Base-by-base conservation (phyloP, 257 asterid genomes). In the Solanum bulbocastanum region DNA sequence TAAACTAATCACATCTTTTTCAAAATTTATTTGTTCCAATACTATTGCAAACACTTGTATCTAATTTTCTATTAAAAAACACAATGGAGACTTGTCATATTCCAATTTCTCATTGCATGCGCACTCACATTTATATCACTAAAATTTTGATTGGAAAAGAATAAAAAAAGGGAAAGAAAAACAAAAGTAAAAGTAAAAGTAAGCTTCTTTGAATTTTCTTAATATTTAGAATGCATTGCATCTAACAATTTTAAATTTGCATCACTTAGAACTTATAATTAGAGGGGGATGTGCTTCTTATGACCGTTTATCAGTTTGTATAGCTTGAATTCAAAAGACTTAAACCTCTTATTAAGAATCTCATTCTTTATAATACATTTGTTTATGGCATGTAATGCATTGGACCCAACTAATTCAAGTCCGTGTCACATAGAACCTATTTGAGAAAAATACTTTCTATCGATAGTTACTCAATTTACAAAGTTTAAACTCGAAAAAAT, bases 11-110 rank as follows among this genome's bases (percentile, higher is more conserved):
- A 62, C 88, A 60, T 94, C 94, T 12, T 74, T 90, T 91, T 94
- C 93, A 88, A 33, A 69, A 68, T n/a, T n/a, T 23, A n/a, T 60
- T 86, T 52, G 33, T 87, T 87, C 92, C 95, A 89, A 90, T 91
- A 33, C 32, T 56, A 87, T 84, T 86, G 88, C 87, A 85, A 90
- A 89, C 94, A 91, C 91, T 90, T 90, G 92, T 94, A 68, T 65
- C 75, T 75, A 58, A 82, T 71, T 81, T 90, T 44, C 10, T 75
- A 56, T 9, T 36, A 86, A 87, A 79, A 14, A 44, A 30, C 33
- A 76, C 60, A 76, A 13, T 87, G 91, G 88, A 87, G 81, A 89
- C 65, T 87, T 89, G 91, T 94, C 93, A 87, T 44, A 65, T 81
- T 91, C 92, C 91, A 92, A 86, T 39, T 83, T 60, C 69, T 35